Evolutionary conservation across 1,284 basidiomycete species (phyloP).

Genomic region (Heimioporus retisporus): DNA sequence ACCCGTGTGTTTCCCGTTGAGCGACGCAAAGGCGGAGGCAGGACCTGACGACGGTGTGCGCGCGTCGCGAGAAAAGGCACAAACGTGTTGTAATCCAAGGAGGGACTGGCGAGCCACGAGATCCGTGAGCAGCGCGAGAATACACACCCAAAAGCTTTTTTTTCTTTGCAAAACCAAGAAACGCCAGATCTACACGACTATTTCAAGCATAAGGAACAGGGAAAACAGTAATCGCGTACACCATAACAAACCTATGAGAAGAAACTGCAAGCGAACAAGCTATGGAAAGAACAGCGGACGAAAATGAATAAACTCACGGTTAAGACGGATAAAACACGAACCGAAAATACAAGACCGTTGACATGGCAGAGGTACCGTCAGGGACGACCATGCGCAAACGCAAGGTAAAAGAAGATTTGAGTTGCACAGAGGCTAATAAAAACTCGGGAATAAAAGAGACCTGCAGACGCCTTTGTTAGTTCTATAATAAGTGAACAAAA

Average conservation of each 20-base stretch:
- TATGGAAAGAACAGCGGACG: background rate
- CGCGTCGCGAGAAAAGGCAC: too few relatives aligned
- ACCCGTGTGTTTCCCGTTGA: conserved; percentile 17
- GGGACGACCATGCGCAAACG: conserved; percentile 12
- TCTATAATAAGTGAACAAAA: background rate
- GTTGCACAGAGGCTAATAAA: conserved; percentile 20
- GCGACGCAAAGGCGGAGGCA: conserved; percentile 26
- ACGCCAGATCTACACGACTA: conserved; percentile 31
- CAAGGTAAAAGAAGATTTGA: conserved; percentile 23
- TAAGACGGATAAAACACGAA: conserved; percentile 15
- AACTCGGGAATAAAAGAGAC: conserved; percentile 26
- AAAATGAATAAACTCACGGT: conserved; percentile 18
- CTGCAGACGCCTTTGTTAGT: conserved; percentile 1
- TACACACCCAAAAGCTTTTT: conserved; percentile 17
- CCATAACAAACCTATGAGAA: conserved; percentile 25
- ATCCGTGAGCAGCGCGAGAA: background rate
- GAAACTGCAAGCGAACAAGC: conserved; percentile 20
- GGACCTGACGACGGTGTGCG: conserved; percentile 13
- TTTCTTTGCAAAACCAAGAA: conserved; percentile 29
- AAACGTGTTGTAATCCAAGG: background rate
- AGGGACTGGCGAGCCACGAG: too few relatives aligned
- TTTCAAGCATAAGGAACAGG: background rate
- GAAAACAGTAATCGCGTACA: conserved; percentile 10
- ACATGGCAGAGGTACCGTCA: background rate
- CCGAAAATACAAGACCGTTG: conserved; percentile 7